Evolutionary conservation across 345 rosid species (phyloP).

Genomic region (Nasturtium officinale): DNA sequence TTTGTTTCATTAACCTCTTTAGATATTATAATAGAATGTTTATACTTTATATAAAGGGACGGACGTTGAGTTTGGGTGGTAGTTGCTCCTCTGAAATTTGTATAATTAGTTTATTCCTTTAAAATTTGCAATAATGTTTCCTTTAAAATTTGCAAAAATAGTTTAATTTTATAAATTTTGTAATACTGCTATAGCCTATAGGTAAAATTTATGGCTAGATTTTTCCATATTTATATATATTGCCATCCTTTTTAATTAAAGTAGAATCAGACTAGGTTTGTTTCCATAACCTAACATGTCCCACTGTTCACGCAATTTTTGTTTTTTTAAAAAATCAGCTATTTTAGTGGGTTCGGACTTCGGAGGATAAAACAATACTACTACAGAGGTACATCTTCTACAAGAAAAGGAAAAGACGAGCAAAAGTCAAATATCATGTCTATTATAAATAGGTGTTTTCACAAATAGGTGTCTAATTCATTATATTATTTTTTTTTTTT

Average conservation of each 20-base stretch:
- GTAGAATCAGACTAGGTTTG: conserved; percentile 1
- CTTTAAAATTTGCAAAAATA: too few species aligned
- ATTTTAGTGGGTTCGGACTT: background rate
- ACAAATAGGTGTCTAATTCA: conserved; percentile 6
- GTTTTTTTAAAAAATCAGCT: background rate
- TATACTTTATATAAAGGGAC: too few species aligned
- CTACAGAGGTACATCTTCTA: conserved; percentile 14
- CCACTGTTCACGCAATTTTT: background rate
- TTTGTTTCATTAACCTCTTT: background rate
- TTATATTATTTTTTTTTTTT: background rate
- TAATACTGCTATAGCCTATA: too few species aligned
- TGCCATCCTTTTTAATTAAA: background rate
- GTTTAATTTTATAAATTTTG: too few species aligned
- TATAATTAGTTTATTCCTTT: too few species aligned
- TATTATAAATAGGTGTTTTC: conserved; percentile 15
- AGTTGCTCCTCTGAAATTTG: too few species aligned
- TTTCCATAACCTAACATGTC: background rate
- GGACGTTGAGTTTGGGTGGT: too few species aligned
- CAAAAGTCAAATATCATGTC: conserved; percentile 31
- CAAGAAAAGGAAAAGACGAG: conserved; percentile 25
- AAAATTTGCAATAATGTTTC: too few species aligned
- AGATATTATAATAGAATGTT: background rate
- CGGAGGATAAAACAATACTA: conserved; percentile 10
- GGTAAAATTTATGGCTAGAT: too few species aligned
- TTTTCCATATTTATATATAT: too few species aligned